phyloP scores from a whole-genome alignment of 306 rosid species.

The Quercus wislizeni region DNA sequence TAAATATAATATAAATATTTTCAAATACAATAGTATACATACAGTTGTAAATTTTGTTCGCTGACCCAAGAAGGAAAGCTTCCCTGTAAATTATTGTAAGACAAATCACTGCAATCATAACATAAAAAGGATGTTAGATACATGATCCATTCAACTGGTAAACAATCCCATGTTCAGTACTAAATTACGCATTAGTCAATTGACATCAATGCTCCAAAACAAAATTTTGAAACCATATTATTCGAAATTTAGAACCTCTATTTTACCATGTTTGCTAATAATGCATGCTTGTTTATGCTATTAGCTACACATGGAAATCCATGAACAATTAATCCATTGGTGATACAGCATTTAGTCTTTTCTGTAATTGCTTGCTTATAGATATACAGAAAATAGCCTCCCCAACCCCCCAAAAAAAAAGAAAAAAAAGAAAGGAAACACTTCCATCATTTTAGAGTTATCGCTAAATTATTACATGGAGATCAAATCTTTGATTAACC shows the following conservation, averaged over 20 bases:
- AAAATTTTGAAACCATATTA: neutral
- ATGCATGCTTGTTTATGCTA: neutral
- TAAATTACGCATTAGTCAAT: neutral
- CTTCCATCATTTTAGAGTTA: neutral
- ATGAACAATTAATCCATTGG: neutral
- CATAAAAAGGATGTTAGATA: slow-evolving; percentile 2
- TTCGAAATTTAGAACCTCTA: neutral
- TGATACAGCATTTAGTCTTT: neutral
- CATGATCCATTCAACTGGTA: neutral
- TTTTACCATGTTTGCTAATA: neutral
- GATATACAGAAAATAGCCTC: neutral
- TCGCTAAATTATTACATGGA: neutral
- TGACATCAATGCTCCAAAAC: neutral
- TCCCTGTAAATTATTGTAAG: slow-evolving; percentile 73
- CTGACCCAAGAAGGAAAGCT: slow-evolving; percentile 76
- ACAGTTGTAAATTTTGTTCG: slow-evolving; percentile 49
- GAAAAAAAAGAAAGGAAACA: neutral
- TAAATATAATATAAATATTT: neutral
- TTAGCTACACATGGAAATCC: neutral
- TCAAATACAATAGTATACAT: slow-evolving; percentile 18
- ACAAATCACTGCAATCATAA: slow-evolving; percentile 68
- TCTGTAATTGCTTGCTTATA: neutral
- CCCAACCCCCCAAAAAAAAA: too few relatives aligned
- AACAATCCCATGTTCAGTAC: neutral
- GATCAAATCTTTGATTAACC: neutral